Base-by-base conservation (phyloP, 176 grass and related monocot species). In the Aegilops umbellulata region DNA sequence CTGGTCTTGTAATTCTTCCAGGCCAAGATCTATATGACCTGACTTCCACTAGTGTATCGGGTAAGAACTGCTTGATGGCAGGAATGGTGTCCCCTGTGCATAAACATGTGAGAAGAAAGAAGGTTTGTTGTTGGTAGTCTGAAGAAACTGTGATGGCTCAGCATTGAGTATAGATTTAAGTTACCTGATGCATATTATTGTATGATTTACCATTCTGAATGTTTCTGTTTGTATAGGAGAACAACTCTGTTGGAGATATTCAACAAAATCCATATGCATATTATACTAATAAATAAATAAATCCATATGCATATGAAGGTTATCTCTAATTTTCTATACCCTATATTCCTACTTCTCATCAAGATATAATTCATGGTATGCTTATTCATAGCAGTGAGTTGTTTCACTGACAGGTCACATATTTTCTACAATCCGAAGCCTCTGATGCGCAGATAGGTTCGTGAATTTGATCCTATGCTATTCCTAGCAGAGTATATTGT, bases 81-180 rank as follows among this genome's bases (percentile, higher is more conserved):
- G 41, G 14, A 77, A 81, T 76, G 60, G 7, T 0, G 5, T 69
- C 17, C 61, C 15, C 47, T 85, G 74, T 76, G 61, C 69, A 61
- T 81, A 77, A 83, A 83, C 32, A 63, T 65, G 71, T 63, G 79
- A 78, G 4, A 71, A 86, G 63, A 86, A 82, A 65, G 11, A 57
- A 89, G 24, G 65, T 55, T 55, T 83, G 60, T 83, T 47, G 25
- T 79, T 42, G n/a, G 57, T 79, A 27, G 17, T 27, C 3, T 49
- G 42, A 5, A 55, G n/a, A 65, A 83, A 82, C 55, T 68, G 49
- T 78, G 7, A 51, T 38, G 34, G 25, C 23, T 53, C 10, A 32
- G 25, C 10, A 66, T 42, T 25, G 17, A 77, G 4, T 22, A 64
- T 78, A 46, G 23, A 74, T 82, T 80, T 55, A 22, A 73, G 62